Base-by-base conservation (phyloP, 2,329 filamentous ascomycete species). In the Pseudocercospora cruenta region DNA sequence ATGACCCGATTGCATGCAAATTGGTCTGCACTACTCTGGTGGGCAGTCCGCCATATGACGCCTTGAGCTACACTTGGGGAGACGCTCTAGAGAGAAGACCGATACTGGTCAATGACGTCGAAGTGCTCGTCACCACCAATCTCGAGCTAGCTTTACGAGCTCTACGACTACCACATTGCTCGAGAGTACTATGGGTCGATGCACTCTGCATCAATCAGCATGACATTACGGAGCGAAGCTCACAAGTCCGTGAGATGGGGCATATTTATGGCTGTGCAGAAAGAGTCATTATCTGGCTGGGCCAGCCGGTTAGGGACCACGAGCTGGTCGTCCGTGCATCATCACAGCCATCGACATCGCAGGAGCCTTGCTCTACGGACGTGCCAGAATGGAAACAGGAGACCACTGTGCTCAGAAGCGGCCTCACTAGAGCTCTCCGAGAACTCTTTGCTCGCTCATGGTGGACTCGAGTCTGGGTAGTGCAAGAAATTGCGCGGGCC, bases 201-300 rank as follows among this genome's bases (percentile, higher is more conserved):
- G 62, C 62, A 10, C 14, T 64, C 6, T 64, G 62, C 33, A 64
- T 64, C 19, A 60, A 64, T 19, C 62, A 64, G 24, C 19, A 54
- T 14, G 43, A 64, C 31, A 14, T 57, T 7, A 19, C 3, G 2
- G 62, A 64, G 45, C 55, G 57, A 43, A 54, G 5, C 45, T 14
- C 57, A 19, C 62, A 64, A n/a, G 62, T 64, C 43, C n/a, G 33
- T 19, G 39, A 45, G 39, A 45, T 45, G 39, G 39, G 39, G 4
- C 14, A 45, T 19, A 45, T 45, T 19, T 45, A 45, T 19, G 19
- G 39, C 14, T 45, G 39, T 19, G 39, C 39, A 45, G 39, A 45
- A 45, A 3, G 19, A 19, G 12, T 45, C 39, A n/a, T 45, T 45
- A 19, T 45, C 39, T 45, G 39, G 39, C 9, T 45, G 4, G 39